Evolutionary conservation across 1,139 yeast species (phyloP), one percentile per base, ranked within the genome.

Genomic region (Kazachstania sp.): DNA sequence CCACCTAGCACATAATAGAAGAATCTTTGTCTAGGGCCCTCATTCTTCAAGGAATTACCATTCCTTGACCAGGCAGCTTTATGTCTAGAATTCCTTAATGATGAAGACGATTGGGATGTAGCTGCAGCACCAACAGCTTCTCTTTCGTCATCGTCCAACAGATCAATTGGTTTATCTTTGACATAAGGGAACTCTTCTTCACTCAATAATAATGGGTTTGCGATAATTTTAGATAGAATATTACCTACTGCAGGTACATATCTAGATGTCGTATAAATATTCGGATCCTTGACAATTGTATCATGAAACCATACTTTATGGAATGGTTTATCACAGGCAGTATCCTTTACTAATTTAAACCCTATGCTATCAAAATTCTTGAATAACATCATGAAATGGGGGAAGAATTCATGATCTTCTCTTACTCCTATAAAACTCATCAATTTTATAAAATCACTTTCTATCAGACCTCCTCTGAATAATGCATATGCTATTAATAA

Each of bases 1-100:
- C 98, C 98, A 20, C 99, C 99, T 1, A 94, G 85, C 37, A 88
- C 77, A 61, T 81, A 92, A 51, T 88, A 79, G 56, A 90, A 78
- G 8, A 90, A 73, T 43, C 92, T 69, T 59, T 86, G 95, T 54
- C 78, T 76, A 40, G 79, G 76, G n/a, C 74, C 71, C 34, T 51
- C 51, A 12, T 38, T 39, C 19, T 42, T 38, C 46, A 50, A 41
- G 60, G 68, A 39, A 54, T 65, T 64, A 3, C 66, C 64, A 23
- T 80, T 71, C 13, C 76, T 71, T 1, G 94, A 88, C 95, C 95
- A 86, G 1, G 83, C 79, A 0, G 95, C 92, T 54, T 83, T 81
- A 54, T 83, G 86, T 42, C 87, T 73, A 5, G 86, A 79, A 59
- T 83, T 86, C 54, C 92, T 74, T 54, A 84, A 70, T 1, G 92